phyloP scores from a whole-genome alignment of 768 basidiomycete species.

The Kwoniella sp. region DNA sequence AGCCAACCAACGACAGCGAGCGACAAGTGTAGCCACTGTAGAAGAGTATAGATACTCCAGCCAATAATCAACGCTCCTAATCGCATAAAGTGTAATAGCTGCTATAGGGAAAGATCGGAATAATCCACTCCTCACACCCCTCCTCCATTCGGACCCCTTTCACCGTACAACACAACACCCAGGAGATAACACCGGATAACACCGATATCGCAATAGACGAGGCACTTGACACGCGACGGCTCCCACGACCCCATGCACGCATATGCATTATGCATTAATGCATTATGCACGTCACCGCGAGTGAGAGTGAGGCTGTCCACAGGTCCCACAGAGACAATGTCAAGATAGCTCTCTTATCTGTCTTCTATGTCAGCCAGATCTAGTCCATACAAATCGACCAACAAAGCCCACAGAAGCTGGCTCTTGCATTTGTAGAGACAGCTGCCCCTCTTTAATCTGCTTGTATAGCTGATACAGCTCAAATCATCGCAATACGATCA shows the following conservation, averaged over 20 bases:
- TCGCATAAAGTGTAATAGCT: not conserved
- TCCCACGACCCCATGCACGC: too few species aligned
- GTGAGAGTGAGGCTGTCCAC: not conserved
- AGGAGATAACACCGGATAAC: not conserved
- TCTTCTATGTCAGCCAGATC: too few species aligned
- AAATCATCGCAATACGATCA: too few species aligned
- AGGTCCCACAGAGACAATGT: too few species aligned
- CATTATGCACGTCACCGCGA: constrained; percentile 26
- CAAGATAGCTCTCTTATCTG: too few species aligned
- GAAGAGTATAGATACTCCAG: not conserved
- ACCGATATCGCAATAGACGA: not conserved
- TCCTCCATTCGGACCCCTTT: too few species aligned
- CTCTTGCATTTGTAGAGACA: too few species aligned
- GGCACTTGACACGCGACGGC: constrained; percentile 10
- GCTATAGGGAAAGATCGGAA: constrained; percentile 5
- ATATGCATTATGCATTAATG: too few species aligned
- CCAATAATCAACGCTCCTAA: constrained; percentile 1
- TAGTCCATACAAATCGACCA: too few species aligned
- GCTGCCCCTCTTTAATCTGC: too few species aligned
- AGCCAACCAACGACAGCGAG: not conserved
- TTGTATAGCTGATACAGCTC: not conserved
- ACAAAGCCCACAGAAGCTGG: too few species aligned
- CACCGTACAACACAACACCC: not conserved
- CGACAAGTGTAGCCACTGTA: not conserved
- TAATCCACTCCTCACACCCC: not conserved